Conservation (phyloP, 371 early-diverging fungal genomes). For the Mucor lusitanicus region DNA sequence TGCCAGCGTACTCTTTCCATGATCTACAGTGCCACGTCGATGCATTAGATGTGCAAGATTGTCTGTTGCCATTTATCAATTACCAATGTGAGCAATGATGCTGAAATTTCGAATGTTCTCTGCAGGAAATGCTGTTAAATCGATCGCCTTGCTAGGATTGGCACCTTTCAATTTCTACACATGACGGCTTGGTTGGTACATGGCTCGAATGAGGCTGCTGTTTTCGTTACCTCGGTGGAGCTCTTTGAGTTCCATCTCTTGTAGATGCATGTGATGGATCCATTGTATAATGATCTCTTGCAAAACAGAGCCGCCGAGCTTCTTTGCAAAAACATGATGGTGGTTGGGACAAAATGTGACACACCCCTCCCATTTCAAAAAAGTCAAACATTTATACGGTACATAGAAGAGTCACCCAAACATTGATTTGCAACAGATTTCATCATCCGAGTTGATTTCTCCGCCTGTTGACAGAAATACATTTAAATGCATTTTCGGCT, state of each 20-base stretch:
- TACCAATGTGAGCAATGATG: slow-evolving; percentile 96
- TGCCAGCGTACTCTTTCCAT: slow-evolving; percentile 95
- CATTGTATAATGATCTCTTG: neutral
- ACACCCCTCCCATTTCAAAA: neutral
- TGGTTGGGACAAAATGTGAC: neutral
- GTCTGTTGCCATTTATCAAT: neutral
- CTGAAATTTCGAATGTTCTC: slow-evolving; percentile 94
- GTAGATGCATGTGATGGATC: neutral
- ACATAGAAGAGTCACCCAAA: neutral
- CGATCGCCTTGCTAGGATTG: slow-evolving; percentile 41
- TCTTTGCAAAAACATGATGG: slow-evolving; percentile 1
- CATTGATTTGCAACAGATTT: neutral
- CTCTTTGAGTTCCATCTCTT: slow-evolving; percentile 34
- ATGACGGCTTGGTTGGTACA: neutral
- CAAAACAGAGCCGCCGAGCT: neutral
- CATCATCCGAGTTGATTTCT: neutral
- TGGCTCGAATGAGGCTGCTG: neutral
- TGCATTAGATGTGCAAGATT: neutral
- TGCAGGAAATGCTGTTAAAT: slow-evolving; percentile 63
- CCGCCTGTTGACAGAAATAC: neutral
- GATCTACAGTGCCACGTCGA: slow-evolving; percentile 51
- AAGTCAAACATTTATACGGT: neutral
- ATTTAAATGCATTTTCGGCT: neutral
- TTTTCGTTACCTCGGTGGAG: slow-evolving; percentile 27
- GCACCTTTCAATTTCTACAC: slow-evolving; percentile 52